phyloP scores from a whole-genome alignment of 2,329 filamentous ascomycete species.

The Fusarium ramigenum region DNA sequence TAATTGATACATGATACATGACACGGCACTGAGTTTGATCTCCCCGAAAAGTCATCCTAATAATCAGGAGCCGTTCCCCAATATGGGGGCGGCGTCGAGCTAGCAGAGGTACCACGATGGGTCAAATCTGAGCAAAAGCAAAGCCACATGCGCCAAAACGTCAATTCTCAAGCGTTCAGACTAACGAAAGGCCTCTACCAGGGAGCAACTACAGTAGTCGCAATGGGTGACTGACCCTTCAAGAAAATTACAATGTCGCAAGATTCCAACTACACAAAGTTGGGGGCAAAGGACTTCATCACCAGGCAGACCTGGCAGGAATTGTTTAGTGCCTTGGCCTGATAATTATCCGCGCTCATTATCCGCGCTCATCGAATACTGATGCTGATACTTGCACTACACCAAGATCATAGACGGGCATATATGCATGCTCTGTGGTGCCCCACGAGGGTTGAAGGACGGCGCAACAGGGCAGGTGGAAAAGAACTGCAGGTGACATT shows the following conservation, averaged over 20 bases:
- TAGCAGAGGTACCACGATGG: constrained; percentile 27
- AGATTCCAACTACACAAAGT: constrained; percentile 4
- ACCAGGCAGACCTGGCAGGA: not conserved
- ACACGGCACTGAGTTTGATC: constrained; percentile 2
- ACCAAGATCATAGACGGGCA: constrained; percentile 25
- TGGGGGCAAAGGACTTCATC: constrained; percentile 23
- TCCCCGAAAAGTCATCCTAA: constrained; percentile 16
- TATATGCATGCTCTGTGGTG: constrained; percentile 24
- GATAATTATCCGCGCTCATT: constrained; percentile 25
- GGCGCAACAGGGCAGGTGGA: constrained; percentile 30
- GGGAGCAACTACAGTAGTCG: not conserved
- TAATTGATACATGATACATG: constrained; percentile 2
- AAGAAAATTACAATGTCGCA: constrained; percentile 11
- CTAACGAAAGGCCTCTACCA: constrained; percentile 4
- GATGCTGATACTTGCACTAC: constrained; percentile 8
- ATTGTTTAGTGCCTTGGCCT: constrained; percentile 19
- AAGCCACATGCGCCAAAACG: constrained; percentile 31
- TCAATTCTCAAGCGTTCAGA: constrained; percentile 20
- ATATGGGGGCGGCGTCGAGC: constrained; percentile 36
- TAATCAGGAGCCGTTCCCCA: constrained; percentile 22
- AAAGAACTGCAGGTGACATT: constrained; percentile 5
- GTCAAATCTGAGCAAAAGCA: constrained; percentile 19
- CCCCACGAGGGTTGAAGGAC: constrained; percentile 20
- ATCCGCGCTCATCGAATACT: constrained; percentile 31
- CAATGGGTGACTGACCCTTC: not conserved